These are phyloP conservation scores for Carex littledalei DNA, from an alignment of 176 grass and related monocot species.

Conservation along the genomic window DNA sequence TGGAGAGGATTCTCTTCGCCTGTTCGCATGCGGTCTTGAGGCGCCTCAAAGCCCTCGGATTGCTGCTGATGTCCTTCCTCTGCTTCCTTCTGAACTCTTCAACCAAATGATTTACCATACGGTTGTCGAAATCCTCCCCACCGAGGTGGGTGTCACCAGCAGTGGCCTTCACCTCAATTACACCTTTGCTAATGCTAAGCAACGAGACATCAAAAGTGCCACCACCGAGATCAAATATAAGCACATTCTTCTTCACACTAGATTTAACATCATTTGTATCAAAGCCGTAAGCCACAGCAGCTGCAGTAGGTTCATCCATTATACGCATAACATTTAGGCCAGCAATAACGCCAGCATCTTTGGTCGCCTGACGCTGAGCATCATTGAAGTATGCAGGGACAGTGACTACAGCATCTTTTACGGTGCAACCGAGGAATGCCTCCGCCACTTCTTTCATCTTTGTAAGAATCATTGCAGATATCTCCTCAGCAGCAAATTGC, in stretches of 20 bases:
- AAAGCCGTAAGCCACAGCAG: conserved; percentile 24
- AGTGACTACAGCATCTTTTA: conserved; percentile 38
- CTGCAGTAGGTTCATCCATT: conserved; percentile 36
- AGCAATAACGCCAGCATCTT: conserved; percentile 30
- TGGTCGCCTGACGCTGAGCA: conserved; percentile 35
- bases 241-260: conserved; percentile 19
- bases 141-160: conserved; percentile 35
- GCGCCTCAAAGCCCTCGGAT: conserved; percentile 23
- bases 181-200: conserved; percentile 27
- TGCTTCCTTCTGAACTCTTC: conserved; percentile 28
- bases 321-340: conserved; percentile 35
- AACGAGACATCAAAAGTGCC: conserved; percentile 37
- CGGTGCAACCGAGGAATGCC: conserved; percentile 25
- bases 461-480: conserved; percentile 37
- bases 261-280: conserved; percentile 9
- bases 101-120: conserved; percentile 22
- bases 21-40: conserved; percentile 28
- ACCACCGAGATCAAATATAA: conserved; percentile 34
- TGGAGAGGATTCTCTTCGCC: conserved; percentile 29
- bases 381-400: conserved; percentile 43
- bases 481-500: conserved; percentile 34
- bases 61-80: conserved; percentile 24
- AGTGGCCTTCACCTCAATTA: conserved; percentile 36
- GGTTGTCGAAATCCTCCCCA: conserved; percentile 27
- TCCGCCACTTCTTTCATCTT: conserved; percentile 39